Conservation (phyloP, 2,329 filamentous ascomycete genomes). For the Blumeria hordei region DNA sequence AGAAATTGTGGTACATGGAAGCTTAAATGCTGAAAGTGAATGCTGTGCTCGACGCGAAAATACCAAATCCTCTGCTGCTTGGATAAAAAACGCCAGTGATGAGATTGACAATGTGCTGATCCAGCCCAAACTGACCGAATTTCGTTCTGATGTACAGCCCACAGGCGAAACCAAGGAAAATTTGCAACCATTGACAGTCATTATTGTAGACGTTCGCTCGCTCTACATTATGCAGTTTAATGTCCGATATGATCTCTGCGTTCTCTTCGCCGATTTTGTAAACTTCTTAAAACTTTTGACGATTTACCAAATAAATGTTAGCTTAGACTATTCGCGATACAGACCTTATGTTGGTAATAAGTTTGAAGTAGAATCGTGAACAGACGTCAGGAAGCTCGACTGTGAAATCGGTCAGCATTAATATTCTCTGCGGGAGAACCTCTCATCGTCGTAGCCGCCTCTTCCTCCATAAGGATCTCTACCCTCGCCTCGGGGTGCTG, state of each 20-base stretch:
- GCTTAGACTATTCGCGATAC: too few relatives aligned
- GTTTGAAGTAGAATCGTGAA: too few relatives aligned
- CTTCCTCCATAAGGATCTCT: slow-evolving; percentile 21
- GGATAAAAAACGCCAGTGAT: slow-evolving; percentile 11
- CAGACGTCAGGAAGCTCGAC: slow-evolving; percentile 15
- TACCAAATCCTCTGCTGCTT: slow-evolving; percentile 14
- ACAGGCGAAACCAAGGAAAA: slow-evolving; percentile 14
- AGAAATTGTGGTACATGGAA: slow-evolving; percentile 17
- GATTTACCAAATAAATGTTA: too few relatives aligned
- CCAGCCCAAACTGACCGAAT: slow-evolving; percentile 14
- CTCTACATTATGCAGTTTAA: too few relatives aligned
- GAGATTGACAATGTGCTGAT: slow-evolving; percentile 11
- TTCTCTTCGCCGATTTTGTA: too few relatives aligned
- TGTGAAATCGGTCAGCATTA: slow-evolving; percentile 16
- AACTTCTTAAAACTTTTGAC: too few relatives aligned
- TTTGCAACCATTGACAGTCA: slow-evolving; percentile 14
- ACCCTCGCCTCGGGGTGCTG: slow-evolving; percentile 19
- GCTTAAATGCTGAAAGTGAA: slow-evolving; percentile 15
- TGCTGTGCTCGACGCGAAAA: slow-evolving; percentile 13
- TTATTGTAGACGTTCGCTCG: slow-evolving; percentile 5
- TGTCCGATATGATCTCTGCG: too few relatives aligned
- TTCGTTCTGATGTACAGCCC: slow-evolving; percentile 13
- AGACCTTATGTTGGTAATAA: too few relatives aligned
- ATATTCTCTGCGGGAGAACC: slow-evolving; percentile 15
- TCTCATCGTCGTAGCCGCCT: slow-evolving; percentile 15